These are phyloP conservation scores for Apiotrichum veenhuisii DNA, from an alignment of 1,284 basidiomycete genomes.

Conservation along the genomic window DNA sequence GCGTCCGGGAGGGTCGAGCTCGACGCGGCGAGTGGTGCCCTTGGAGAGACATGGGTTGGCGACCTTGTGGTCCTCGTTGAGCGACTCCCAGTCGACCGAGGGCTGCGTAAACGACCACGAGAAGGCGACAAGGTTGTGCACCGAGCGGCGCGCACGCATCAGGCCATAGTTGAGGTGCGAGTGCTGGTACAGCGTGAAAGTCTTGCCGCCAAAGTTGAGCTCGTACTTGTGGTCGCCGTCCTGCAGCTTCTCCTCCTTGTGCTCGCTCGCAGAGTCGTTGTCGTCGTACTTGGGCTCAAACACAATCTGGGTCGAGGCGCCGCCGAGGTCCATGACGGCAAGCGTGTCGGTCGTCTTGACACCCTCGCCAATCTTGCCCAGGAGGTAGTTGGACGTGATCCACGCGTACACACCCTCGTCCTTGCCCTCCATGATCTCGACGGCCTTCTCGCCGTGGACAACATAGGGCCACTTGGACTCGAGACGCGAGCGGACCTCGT, in stretches of 20 bases:
- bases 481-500: slow-evolving; percentile 67
- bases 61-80: slow-evolving; percentile 49
- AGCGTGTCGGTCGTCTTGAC: slow-evolving; percentile 60
- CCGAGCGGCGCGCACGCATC: slow-evolving; percentile 79
- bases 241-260: slow-evolving; percentile 56
- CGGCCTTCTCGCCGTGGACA: slow-evolving; percentile 59
- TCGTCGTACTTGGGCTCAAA: slow-evolving; percentile 75
- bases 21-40: slow-evolving; percentile 63
- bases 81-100: slow-evolving; percentile 51
- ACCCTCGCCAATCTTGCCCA: slow-evolving; percentile 65
- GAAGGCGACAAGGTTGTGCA: slow-evolving; percentile 87
- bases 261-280: slow-evolving; percentile 19
- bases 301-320: slow-evolving; percentile 96
- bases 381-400: slow-evolving; percentile 95
- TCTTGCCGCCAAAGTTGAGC: slow-evolving; percentile 68
- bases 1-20: slow-evolving; percentile 62
- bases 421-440: slow-evolving; percentile 91
- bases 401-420: slow-evolving; percentile 97
- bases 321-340: slow-evolving; percentile 93
- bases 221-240: slow-evolving; percentile 94
- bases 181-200: slow-evolving; percentile 81
- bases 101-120: slow-evolving; percentile 58
- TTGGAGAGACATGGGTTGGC: slow-evolving; percentile 77
- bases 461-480: slow-evolving; percentile 69
- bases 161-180: slow-evolving; percentile 95